Conservation (phyloP, 257 asterid species). For the Avicennia marina region DNA sequence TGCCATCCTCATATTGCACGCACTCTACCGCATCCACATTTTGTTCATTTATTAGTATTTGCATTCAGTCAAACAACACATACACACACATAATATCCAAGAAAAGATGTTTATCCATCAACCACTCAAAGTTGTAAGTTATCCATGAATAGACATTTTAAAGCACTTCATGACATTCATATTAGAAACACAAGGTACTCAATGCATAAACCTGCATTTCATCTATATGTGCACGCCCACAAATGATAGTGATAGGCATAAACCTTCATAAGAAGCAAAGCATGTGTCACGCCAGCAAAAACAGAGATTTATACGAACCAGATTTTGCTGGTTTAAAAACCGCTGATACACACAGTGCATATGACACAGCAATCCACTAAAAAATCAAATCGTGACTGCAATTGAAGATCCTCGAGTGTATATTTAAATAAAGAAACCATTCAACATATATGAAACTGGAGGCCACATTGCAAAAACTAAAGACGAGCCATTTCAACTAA, state of each 20-base stretch:
- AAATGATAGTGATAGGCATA: neutral
- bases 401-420: no score
- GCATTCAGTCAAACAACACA: constrained; percentile 1
- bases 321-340: no score
- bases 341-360: no score
- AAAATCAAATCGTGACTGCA: no score
- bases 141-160: neutral
- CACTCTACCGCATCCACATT: constrained; percentile 53
- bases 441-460: no score
- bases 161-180: neutral
- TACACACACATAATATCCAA: neutral
- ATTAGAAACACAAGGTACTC: neutral
- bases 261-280: neutral
- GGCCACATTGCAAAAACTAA: no score
- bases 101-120: neutral
- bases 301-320: no score
- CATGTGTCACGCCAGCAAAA: neutral
- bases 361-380: no score
- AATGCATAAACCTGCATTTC: neutral
- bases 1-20: constrained; percentile 81
- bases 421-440: no score
- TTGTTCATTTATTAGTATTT: constrained; percentile 18
- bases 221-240: neutral
- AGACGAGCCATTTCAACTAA: no score
- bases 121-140: no score